These are phyloP conservation scores for Psidium guajava DNA, from an alignment of 345 rosid genomes.

Conservation along the genomic window DNA sequence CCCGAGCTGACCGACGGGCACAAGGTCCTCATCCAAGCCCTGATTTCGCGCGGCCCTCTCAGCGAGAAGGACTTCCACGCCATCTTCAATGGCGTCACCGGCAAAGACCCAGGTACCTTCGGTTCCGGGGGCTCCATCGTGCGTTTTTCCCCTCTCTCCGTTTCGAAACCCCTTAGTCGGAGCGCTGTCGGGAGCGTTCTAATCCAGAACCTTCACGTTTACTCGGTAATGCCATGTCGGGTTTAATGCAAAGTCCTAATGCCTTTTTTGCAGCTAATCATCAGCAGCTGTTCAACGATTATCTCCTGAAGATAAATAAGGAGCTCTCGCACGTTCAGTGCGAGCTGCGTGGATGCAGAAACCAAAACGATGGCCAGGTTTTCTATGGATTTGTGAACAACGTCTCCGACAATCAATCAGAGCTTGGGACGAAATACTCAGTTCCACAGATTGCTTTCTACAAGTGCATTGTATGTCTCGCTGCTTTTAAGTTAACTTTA, in stretches of 20 bases:
- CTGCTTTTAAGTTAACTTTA: background rate
- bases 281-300: constrained; percentile 42
- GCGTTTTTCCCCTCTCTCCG: no score
- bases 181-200: background rate
- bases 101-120: constrained; percentile 39
- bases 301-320: constrained; percentile 73
- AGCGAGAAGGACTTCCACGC: constrained; percentile 50
- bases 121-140: background rate
- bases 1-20: constrained; percentile 52
- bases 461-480: constrained; percentile 64
- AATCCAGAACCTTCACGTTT: no score
- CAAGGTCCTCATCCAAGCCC: constrained; percentile 73
- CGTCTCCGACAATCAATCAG: constrained; percentile 76
- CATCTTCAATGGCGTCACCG: constrained; percentile 55
- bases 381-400: constrained; percentile 77
- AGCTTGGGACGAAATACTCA: constrained; percentile 78
- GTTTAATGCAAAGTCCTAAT: no score
- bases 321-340: constrained; percentile 65
- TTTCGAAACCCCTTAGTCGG: background rate
- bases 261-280: constrained; percentile 25
- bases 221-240: no score
- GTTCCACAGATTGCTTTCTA: constrained; percentile 79
- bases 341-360: constrained; percentile 70
- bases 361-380: constrained; percentile 67
- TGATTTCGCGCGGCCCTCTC: constrained; percentile 82